phyloP scores from a whole-genome alignment of 2,329 filamentous ascomycete species.

The Monosporascus ibericus region DNA sequence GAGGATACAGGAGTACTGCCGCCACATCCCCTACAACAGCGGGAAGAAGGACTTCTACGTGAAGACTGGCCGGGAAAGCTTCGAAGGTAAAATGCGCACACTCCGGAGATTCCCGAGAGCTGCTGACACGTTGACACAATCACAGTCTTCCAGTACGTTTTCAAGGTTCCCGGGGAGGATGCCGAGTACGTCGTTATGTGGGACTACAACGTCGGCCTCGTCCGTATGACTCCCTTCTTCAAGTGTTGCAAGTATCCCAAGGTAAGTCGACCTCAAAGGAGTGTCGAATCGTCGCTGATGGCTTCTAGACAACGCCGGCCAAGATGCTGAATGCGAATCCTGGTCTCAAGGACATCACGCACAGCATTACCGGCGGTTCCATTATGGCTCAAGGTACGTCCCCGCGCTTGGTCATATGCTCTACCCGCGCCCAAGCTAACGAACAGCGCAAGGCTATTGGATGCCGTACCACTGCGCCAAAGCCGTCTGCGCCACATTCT shows the following conservation, averaged over 20 bases:
- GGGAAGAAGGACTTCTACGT: slow-evolving; percentile 84
- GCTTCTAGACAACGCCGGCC: slow-evolving; percentile 84
- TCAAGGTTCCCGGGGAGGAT: slow-evolving; percentile 62
- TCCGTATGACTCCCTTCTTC: slow-evolving; percentile 92
- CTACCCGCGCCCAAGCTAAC: slow-evolving; percentile 1
- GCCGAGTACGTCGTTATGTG: slow-evolving; percentile 77
- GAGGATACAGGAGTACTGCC: slow-evolving; percentile 53
- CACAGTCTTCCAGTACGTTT: slow-evolving; percentile 78
- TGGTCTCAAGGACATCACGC: slow-evolving; percentile 80
- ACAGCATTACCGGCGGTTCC: slow-evolving; percentile 91
- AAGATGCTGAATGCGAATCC: slow-evolving; percentile 75
- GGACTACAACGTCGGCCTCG: slow-evolving; percentile 93
- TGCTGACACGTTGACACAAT: slow-evolving; percentile 10
- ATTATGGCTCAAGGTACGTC: slow-evolving; percentile 78
- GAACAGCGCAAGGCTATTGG: slow-evolving; percentile 72
- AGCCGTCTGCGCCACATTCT: slow-evolving; percentile 86
- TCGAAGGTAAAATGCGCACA: slow-evolving; percentile 61
- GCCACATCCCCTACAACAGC: slow-evolving; percentile 89
- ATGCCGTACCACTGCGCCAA: slow-evolving; percentile 84
- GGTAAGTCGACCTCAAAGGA: slow-evolving; percentile 40
- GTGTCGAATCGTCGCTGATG: slow-evolving; percentile 52
- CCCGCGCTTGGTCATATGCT: slow-evolving; percentile 2
- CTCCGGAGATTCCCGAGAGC: neutral
- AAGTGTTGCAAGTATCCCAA: slow-evolving; percentile 85
- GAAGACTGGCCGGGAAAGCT: slow-evolving; percentile 81